A percentile compares a stretch with the other conserved stretches of the same genome.
Evolutionary conservation across 1,284 basidiomycete genomes (phyloP).

Genomic region (Heimioporus punctisporus): DNA sequence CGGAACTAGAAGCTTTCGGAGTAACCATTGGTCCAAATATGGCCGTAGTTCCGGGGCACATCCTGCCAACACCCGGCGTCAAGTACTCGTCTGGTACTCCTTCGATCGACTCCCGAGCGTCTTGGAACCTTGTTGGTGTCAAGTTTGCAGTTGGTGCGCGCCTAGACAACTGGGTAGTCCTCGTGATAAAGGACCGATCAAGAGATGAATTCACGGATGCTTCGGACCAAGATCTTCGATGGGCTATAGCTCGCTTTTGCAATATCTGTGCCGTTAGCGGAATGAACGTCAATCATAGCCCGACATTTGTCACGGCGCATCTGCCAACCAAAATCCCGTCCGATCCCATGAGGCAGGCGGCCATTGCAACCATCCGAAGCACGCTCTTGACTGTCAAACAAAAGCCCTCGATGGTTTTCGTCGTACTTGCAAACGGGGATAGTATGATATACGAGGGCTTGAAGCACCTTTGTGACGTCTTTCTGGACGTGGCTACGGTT

Average conservation of each 20-base stretch:
- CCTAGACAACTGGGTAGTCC: slow-evolving; percentile 62
- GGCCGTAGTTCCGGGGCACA: slow-evolving; percentile 72
- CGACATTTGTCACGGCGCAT: slow-evolving; percentile 5
- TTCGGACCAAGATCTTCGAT: slow-evolving; percentile 50
- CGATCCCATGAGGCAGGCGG: slow-evolving; percentile 10
- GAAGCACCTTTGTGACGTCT: slow-evolving; percentile 69
- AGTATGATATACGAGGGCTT: slow-evolving; percentile 70
- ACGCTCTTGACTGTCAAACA: slow-evolving; percentile 22
- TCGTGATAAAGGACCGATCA: slow-evolving; percentile 61
- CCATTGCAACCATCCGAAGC: slow-evolving; percentile 6
- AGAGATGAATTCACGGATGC: slow-evolving; percentile 49
- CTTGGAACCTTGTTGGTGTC: slow-evolving; percentile 68
- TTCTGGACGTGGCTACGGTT: slow-evolving; percentile 65
- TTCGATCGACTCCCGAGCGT: slow-evolving; percentile 55
- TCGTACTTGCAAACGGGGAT: slow-evolving; percentile 67
- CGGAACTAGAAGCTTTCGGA: slow-evolving; percentile 54
- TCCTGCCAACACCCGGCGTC: slow-evolving; percentile 59
- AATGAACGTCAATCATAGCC: slow-evolving; percentile 43
- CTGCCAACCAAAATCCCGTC: slow-evolving; percentile 7
- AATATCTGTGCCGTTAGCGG: slow-evolving; percentile 61
- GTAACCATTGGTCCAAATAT: slow-evolving; percentile 62
- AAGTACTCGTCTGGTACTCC: slow-evolving; percentile 50
- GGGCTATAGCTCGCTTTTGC: slow-evolving; percentile 50
- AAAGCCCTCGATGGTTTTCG: slow-evolving; percentile 47
- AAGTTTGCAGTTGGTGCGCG: slow-evolving; percentile 57